A percentile compares a stretch with the other conserved stretches of the same genome.
phyloP scores from a whole-genome alignment of 2,329 filamentous ascomycete species.

The Elsinoe necatrix region DNA sequence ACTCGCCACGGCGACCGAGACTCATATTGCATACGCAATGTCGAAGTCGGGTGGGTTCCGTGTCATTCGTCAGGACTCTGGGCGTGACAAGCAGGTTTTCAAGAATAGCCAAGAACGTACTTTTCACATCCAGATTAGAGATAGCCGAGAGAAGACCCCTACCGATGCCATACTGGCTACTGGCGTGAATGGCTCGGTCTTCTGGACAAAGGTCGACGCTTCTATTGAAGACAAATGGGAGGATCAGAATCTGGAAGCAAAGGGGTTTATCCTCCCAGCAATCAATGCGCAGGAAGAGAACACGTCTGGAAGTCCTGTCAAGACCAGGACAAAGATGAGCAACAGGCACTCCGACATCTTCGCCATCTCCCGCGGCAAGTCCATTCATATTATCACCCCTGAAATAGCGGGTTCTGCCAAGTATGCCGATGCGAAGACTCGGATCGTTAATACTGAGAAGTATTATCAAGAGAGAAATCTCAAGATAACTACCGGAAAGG shows the following conservation, averaged over 20 bases:
- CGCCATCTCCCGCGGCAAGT: constrained; percentile 89
- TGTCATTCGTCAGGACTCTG: constrained; percentile 89
- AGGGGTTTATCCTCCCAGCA: constrained; percentile 83
- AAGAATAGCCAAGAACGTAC: constrained; percentile 85
- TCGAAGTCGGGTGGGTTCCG: constrained; percentile 87
- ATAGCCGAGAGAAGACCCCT: constrained; percentile 38
- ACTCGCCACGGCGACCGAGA: constrained; percentile 77
- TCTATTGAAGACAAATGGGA: constrained; percentile 65
- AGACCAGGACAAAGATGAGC: constrained; percentile 88
- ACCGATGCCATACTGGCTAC: constrained; percentile 84
- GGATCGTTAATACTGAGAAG: constrained; percentile 72
- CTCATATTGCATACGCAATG: constrained; percentile 90
- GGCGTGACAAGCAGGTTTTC: constrained; percentile 84
- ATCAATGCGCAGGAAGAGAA: constrained; percentile 81
- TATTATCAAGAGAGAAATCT: constrained; percentile 79
- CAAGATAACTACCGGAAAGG: constrained; percentile 94
- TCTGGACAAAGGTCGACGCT: constrained; percentile 78
- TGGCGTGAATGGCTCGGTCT: constrained; percentile 90
- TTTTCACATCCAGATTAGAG: constrained; percentile 74
- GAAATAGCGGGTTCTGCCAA: constrained; percentile 43
- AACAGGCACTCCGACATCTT: constrained; percentile 88
- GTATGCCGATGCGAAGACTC: constrained; percentile 45
- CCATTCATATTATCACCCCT: constrained; percentile 77
- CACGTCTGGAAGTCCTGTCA: constrained; percentile 81
- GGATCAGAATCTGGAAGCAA: constrained; percentile 68